Evolutionary conservation across 768 basidiomycete species (phyloP), one percentile per base, ranked within the genome.

Genomic region (Jaapia argillacea): DNA sequence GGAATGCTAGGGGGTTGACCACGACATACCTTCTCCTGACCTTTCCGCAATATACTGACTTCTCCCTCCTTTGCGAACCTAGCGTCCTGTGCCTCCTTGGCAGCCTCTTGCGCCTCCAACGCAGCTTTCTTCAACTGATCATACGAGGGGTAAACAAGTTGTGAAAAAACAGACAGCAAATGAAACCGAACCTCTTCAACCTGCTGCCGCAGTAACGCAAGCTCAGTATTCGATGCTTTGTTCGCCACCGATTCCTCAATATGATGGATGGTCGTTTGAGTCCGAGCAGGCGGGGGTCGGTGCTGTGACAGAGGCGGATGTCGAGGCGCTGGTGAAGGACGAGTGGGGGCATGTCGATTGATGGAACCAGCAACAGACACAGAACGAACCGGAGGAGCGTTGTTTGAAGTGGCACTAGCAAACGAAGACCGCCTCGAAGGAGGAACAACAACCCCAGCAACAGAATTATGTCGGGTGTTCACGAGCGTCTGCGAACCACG

Each of bases 61-160:
- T 88, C 85, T 4, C 85, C 85, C 24, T 82, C 77, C 54, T 79
- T 85, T 24, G 67, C 60, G 31, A 75, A 65, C 47, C 70, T 77
- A 5, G 63, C 67, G 38, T 76, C 70, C 39, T 65, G 57, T 3
- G 75, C 75, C 28, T 66, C 65, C 46, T 70, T 64, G 38, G 79
- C 56, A 1, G 68, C 66, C 21, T 56, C 47, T 44, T 70, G 69
- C 16, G 74, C 64, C 45, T 64, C 62, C 28, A 62, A 54, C 51
- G 82, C 75, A 48, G 71, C 65, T 55, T 66, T 60, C 28, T 63
- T 65, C 46, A 82, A 61, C 79, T 84, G 52, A 27, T 10, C 37
- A 52, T 22, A 53, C 45, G 38, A 48, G 36, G 23, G 7, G 10
- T 25, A 35, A 23, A 48, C 31, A 49, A 35, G n/a, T 48, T 45